A percentile compares a stretch with the other conserved stretches of the same genome.
Evolutionary conservation across 495 filamentous ascomycete species (phyloP).

Genomic region (Trichoderma asperelloides): DNA sequence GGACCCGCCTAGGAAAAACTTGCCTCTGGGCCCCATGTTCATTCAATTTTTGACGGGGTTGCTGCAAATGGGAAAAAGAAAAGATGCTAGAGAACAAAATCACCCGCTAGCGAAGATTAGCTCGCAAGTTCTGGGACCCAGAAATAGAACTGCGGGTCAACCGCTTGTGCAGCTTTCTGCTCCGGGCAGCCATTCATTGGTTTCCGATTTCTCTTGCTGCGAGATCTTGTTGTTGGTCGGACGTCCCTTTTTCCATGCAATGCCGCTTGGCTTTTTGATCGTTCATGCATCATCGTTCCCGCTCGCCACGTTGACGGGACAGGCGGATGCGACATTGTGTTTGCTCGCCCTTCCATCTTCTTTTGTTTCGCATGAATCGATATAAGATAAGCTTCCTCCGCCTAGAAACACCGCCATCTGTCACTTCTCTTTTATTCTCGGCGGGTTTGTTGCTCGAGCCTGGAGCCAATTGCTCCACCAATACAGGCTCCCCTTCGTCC

Average conservation of each 20-base stretch:
- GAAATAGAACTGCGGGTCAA: conserved; percentile 2
- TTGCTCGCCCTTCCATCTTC: not conserved
- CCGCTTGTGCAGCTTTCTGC: not conserved
- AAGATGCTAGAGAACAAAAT: too few relatives aligned
- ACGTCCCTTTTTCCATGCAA: not conserved
- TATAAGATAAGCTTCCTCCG: not conserved
- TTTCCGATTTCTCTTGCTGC: not conserved
- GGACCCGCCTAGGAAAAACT: not conserved
- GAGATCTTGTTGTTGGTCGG: conserved; percentile 3
- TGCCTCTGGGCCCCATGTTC: too few relatives aligned
- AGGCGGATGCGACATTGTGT: not conserved
- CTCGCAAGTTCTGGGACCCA: not conserved
- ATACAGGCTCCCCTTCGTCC: not conserved
- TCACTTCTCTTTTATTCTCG: not conserved
- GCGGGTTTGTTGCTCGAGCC: not conserved
- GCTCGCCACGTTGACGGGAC: not conserved
- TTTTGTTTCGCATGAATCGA: not conserved
- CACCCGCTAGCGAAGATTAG: not conserved
- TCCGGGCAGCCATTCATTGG: not conserved
- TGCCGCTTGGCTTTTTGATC: too few relatives aligned
- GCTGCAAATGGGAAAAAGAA: too few relatives aligned
- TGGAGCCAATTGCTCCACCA: not conserved
- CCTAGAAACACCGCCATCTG: not conserved
- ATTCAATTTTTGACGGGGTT: not conserved
- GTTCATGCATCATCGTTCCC: not conserved